Conservation (phyloP, 2,329 filamentous ascomycete genomes). For the Cordyceps farinosa region DNA sequence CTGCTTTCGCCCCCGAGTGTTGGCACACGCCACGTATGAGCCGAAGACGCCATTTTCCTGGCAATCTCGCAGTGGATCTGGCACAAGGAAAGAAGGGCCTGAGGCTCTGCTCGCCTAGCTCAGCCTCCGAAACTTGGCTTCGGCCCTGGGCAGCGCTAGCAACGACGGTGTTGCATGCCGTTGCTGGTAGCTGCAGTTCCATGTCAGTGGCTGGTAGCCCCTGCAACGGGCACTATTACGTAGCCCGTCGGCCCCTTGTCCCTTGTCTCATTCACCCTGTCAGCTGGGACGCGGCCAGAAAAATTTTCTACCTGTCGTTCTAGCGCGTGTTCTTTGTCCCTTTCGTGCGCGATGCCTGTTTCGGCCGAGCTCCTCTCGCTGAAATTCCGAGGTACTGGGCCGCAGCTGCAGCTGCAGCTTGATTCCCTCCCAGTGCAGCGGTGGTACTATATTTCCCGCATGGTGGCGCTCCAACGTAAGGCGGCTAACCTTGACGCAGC, state of each 20-base stretch:
- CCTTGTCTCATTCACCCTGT: background rate
- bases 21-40: background rate
- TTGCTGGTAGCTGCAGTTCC: background rate
- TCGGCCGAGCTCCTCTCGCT: background rate
- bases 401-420: background rate
- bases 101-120: conserved; percentile 17
- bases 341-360: conserved; percentile 9
- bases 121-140: conserved; percentile 2
- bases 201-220: background rate
- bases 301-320: conserved; percentile 14
- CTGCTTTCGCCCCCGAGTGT: background rate
- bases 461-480: conserved; percentile 7
- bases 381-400: background rate
- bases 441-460: background rate
- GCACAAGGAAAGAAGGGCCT: conserved; percentile 9
- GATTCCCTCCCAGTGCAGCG: background rate
- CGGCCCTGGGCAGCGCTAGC: background rate
- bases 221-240: background rate
- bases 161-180: conserved; percentile 10
- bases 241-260: background rate
- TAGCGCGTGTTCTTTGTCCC: conserved; percentile 8
- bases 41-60: conserved; percentile 7
- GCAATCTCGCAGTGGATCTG: conserved; percentile 16
- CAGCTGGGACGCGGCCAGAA: conserved; percentile 1
- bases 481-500: conserved; percentile 12